A percentile compares a stretch with the other conserved stretches of the same genome.
Evolutionary conservation across 768 basidiomycete genomes (phyloP).

Genomic region (Podaxis sp.): DNA sequence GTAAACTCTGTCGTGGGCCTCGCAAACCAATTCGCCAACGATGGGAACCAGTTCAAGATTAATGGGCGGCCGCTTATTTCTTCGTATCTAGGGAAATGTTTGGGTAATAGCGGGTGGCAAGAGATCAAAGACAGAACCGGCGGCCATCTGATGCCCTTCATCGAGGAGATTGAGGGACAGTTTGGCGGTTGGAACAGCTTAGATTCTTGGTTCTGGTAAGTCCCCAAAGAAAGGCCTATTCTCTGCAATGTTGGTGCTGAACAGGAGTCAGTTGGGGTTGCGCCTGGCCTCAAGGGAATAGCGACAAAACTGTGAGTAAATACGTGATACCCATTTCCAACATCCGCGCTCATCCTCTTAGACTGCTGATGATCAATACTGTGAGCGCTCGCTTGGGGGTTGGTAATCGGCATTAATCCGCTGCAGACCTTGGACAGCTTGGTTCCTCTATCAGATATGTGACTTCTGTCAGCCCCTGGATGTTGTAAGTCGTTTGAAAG

Average conservation of each 20-base stretch:
- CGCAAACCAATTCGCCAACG: constrained; percentile 45
- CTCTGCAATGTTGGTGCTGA: background rate
- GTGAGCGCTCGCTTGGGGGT: constrained; percentile 23
- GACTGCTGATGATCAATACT: constrained; percentile 50
- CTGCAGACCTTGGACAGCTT: constrained; percentile 42
- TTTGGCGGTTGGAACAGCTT: constrained; percentile 47
- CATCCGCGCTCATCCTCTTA: constrained; percentile 21
- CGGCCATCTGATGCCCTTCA: constrained; percentile 52
- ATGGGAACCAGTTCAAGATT: constrained; percentile 56
- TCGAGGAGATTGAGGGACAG: constrained; percentile 52
- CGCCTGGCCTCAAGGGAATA: constrained; percentile 57
- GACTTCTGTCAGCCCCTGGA: constrained; percentile 47
- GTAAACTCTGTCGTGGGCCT: constrained; percentile 40
- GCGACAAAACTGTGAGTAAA: constrained; percentile 39
- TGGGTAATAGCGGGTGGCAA: constrained; percentile 53
- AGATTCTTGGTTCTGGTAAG: constrained; percentile 52
- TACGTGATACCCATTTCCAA: background rate
- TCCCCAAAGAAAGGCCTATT: background rate
- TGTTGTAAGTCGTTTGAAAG: constrained; percentile 35
- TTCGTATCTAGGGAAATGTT: constrained; percentile 60
- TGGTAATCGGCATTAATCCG: background rate
- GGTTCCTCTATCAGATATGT: constrained; percentile 36
- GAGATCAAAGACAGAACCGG: constrained; percentile 45
- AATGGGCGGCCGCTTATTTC: constrained; percentile 57
- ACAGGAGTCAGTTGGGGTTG: constrained; percentile 51